Percentiles rank a stretch among this genome's conserved stretches.
These are phyloP conservation scores for Sporothrix variecibatus DNA, from an alignment of 2,329 filamentous ascomycete genomes.

Conservation along the genomic window DNA sequence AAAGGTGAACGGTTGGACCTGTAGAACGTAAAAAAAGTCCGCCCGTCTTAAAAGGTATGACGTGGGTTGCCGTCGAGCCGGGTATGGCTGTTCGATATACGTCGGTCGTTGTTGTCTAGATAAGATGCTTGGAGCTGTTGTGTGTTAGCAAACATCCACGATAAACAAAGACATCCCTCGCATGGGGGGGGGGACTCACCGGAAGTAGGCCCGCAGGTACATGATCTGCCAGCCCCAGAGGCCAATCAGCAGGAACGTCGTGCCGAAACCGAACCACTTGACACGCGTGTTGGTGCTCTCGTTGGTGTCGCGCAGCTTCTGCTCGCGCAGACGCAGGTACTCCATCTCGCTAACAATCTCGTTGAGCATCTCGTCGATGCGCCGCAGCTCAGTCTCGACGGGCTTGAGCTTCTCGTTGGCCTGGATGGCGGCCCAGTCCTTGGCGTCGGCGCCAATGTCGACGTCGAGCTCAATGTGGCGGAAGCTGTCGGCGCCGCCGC, in stretches of 20 bases:
- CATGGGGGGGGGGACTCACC: slow-evolving; percentile 46
- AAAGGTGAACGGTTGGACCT: background rate
- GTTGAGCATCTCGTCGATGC: slow-evolving; percentile 84
- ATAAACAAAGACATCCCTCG: background rate
- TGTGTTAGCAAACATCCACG: background rate
- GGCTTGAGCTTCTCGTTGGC: slow-evolving; percentile 97
- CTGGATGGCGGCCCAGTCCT: slow-evolving; percentile 97
- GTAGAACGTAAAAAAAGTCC: background rate
- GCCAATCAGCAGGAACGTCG: slow-evolving; percentile 85
- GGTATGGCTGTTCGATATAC: background rate
- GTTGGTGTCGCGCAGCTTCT: slow-evolving; percentile 96
- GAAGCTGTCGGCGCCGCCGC: slow-evolving; percentile 50
- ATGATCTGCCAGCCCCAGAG: slow-evolving; percentile 97
- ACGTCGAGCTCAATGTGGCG: slow-evolving; percentile 89
- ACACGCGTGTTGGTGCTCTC: slow-evolving; percentile 99
- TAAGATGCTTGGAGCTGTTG: slow-evolving; percentile 68
- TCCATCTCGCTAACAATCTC: slow-evolving; percentile 96
- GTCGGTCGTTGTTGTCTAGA: slow-evolving; percentile 44
- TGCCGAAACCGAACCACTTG: slow-evolving; percentile 96
- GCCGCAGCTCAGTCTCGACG: slow-evolving; percentile 88
- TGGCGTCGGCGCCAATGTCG: slow-evolving; percentile 94
- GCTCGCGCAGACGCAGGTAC: slow-evolving; percentile 84
- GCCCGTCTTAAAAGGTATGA: too few species aligned
- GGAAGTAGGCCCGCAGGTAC: slow-evolving; percentile 96
- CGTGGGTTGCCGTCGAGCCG: background rate